A percentile compares a stretch with the other conserved stretches of the same genome.
Evolutionary conservation across 768 basidiomycete species (phyloP).

Genomic region (Lactarius quietus): DNA sequence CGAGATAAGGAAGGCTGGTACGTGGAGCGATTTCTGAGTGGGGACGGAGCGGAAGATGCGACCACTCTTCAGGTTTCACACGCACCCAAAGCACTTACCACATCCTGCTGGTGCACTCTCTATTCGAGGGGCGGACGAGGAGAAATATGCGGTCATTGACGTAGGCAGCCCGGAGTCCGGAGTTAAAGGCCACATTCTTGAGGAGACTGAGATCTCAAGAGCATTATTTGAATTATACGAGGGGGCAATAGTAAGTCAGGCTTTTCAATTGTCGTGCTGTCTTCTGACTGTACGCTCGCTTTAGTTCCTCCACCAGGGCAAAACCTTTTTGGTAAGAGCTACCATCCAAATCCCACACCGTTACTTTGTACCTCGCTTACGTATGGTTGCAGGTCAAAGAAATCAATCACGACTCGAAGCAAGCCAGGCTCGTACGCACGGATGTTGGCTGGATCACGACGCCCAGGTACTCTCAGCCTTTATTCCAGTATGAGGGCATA

Average conservation of each 20-base stretch:
- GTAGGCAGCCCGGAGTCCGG: slow-evolving; percentile 43
- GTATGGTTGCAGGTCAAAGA: slow-evolving; percentile 57
- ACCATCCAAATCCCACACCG: not conserved
- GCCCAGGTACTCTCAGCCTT: slow-evolving; percentile 46
- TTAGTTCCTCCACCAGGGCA: slow-evolving; percentile 86
- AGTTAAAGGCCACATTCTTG: slow-evolving; percentile 49
- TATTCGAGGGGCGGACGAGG: slow-evolving; percentile 74
- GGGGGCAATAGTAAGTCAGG: slow-evolving; percentile 66
- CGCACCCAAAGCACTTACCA: slow-evolving; percentile 75
- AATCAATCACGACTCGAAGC: slow-evolving; percentile 72
- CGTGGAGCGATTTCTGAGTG: slow-evolving; percentile 25
- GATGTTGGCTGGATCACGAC: slow-evolving; percentile 84
- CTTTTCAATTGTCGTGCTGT: not conserved
- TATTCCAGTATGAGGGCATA: not conserved
- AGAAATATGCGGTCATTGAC: slow-evolving; percentile 73
- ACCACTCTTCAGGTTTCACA: slow-evolving; percentile 60
- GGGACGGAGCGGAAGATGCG: too few relatives aligned
- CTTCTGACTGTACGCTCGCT: slow-evolving; percentile 2
- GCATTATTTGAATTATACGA: slow-evolving; percentile 89
- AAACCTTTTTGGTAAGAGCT: slow-evolving; percentile 64
- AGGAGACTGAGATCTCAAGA: slow-evolving; percentile 80
- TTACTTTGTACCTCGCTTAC: not conserved
- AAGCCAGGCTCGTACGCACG: slow-evolving; percentile 65
- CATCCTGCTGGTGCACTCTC: slow-evolving; percentile 69
- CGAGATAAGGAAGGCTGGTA: slow-evolving; percentile 82